These are phyloP conservation scores for Lepraria neglecta DNA, from an alignment of 495 filamentous ascomycete genomes.

Conservation along the genomic window DNA sequence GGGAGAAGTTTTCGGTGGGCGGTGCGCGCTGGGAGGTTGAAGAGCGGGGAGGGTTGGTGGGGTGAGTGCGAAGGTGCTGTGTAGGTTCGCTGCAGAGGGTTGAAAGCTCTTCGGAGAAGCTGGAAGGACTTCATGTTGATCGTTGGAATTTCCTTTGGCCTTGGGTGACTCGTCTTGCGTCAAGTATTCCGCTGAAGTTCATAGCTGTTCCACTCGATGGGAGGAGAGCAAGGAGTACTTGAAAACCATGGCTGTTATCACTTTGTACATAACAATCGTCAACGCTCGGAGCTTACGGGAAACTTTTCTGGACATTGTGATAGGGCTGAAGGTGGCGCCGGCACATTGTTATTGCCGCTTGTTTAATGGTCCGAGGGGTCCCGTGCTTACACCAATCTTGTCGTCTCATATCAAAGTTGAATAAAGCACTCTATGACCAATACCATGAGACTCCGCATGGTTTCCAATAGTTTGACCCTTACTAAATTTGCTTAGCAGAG, in stretches of 20 bases:
- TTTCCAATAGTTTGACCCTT: too few species aligned
- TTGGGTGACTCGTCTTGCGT: not conserved
- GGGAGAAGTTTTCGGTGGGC: constrained; percentile 4
- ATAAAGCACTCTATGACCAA: too few species aligned
- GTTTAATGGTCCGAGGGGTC: too few species aligned
- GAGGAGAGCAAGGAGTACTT: not conserved
- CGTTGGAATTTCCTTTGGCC: not conserved
- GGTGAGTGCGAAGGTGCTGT: not conserved
- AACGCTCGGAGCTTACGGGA: constrained; percentile 6
- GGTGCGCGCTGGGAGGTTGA: not conserved
- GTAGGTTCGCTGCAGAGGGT: constrained; percentile 11
- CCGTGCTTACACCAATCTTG: too few species aligned
- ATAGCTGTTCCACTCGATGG: not conserved
- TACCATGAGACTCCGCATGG: too few species aligned
- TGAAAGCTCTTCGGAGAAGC: constrained; percentile 9
- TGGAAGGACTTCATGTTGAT: constrained; percentile 18
- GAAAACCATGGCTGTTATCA: not conserved
- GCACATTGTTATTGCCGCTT: too few species aligned
- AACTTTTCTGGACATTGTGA: constrained; percentile 3
- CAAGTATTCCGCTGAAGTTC: not conserved
- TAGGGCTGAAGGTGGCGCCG: not conserved
- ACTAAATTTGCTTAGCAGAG: too few species aligned
- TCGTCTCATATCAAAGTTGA: too few species aligned
- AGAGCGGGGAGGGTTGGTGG: not conserved
- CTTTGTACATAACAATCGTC: not conserved